These are phyloP conservation scores for Chlorella sp. DNA, from an alignment of 139 green algal genomes.

Conservation along the genomic window DNA sequence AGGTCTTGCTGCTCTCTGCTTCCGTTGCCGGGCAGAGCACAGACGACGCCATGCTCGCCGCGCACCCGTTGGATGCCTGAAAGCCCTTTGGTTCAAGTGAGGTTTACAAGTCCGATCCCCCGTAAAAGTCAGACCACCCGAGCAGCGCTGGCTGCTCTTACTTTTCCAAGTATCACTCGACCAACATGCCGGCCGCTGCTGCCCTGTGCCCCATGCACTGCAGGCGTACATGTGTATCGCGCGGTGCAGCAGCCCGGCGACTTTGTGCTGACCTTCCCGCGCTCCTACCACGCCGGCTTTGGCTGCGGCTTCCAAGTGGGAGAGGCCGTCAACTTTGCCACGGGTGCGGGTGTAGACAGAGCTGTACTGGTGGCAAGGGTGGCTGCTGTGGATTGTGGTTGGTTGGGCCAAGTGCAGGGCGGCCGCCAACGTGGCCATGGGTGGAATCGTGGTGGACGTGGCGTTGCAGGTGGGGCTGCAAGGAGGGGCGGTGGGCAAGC, in stretches of 20 bases:
- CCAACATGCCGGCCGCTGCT: too few relatives aligned
- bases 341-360: background rate
- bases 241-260: slow-evolving; percentile 80
- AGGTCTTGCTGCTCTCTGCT: background rate
- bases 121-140: too few relatives aligned
- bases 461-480: background rate
- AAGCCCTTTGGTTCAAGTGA: too few relatives aligned
- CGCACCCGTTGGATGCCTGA: background rate
- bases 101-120: too few relatives aligned
- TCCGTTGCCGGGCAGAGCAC: background rate
- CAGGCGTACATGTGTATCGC: slow-evolving; percentile 70
- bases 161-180: background rate
- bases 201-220: background rate
- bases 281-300: slow-evolving; percentile 88
- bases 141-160: too few relatives aligned
- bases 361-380: too few relatives aligned
- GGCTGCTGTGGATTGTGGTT: too few relatives aligned
- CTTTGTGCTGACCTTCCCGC: slow-evolving; percentile 90
- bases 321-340: slow-evolving; percentile 92
- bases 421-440: too few relatives aligned
- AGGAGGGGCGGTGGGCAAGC: background rate
- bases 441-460: too few relatives aligned
- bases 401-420: too few relatives aligned
- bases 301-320: slow-evolving; percentile 85
- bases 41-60: background rate